These are phyloP conservation scores for Penicillium psychrosexuale DNA, from an alignment of 2,329 filamentous ascomycete genomes.

Conservation along the genomic window DNA sequence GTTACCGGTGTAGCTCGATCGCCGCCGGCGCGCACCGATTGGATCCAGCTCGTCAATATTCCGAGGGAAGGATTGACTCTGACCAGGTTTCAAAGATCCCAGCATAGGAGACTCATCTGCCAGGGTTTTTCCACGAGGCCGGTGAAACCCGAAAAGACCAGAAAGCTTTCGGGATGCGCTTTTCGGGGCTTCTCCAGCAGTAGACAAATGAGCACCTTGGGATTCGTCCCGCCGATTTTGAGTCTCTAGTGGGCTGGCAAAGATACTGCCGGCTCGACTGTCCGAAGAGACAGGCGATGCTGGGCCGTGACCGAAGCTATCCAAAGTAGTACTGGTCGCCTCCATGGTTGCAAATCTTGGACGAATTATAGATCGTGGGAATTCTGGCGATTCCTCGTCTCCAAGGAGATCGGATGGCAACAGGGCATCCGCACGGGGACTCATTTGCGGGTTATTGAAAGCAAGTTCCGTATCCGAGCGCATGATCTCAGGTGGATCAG, in stretches of 20 bases:
- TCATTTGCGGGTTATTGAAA: constrained; percentile 61
- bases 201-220: constrained; percentile 32
- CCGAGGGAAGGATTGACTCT: constrained; percentile 63
- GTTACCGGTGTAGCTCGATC: constrained; percentile 57
- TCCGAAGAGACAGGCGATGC: constrained; percentile 46
- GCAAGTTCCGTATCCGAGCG: constrained; percentile 54
- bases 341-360: constrained; percentile 33
- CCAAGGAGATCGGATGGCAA: constrained; percentile 61
- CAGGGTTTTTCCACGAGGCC: constrained; percentile 60
- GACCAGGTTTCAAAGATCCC: constrained; percentile 57
- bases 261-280: constrained; percentile 44
- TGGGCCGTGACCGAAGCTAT: constrained; percentile 37
- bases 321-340: constrained; percentile 28
- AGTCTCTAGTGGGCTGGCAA: constrained; percentile 48
- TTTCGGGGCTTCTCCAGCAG: constrained; percentile 36
- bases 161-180: constrained; percentile 55
- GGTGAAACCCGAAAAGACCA: constrained; percentile 56
- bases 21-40: constrained; percentile 50
- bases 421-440: constrained; percentile 59
- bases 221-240: constrained; percentile 40
- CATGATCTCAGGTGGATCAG: constrained; percentile 38
- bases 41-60: constrained; percentile 52
- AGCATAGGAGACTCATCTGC: constrained; percentile 57
- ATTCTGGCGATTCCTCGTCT: constrained; percentile 49
- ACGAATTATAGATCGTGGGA: constrained; percentile 29